phyloP scores from a whole-genome alignment of 179 eudicot species.

The Beta macrorhiza region DNA sequence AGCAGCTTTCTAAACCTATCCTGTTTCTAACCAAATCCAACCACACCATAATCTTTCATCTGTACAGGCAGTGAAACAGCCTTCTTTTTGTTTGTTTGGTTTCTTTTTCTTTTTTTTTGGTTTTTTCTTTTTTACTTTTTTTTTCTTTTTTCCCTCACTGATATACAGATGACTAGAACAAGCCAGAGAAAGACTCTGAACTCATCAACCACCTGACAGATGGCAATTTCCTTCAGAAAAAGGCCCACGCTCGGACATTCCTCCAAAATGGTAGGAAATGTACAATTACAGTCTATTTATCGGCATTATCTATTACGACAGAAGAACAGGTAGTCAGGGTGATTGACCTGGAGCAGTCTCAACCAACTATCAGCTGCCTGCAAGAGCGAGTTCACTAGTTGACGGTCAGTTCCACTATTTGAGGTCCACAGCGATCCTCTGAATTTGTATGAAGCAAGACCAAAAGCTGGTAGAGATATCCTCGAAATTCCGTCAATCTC shows the following conservation, averaged over 20 bases:
- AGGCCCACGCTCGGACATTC: conserved; percentile 20
- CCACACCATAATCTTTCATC: conserved; percentile 19
- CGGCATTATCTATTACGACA: conserved; percentile 46
- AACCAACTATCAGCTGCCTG: conserved; percentile 71
- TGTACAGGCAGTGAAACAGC: conserved; percentile 24
- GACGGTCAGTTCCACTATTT: conserved; percentile 43
- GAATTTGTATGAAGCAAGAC: conserved; percentile 81
- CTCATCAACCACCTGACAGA: conserved; percentile 21
- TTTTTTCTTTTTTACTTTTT: background rate
- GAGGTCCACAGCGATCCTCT: conserved; percentile 74
- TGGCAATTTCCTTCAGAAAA: conserved; percentile 6
- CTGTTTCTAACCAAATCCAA: conserved; percentile 26
- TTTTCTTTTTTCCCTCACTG: background rate
- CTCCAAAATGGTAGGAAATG: conserved; percentile 24
- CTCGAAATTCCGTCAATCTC: conserved; percentile 63
- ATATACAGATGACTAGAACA: conserved; percentile 19
- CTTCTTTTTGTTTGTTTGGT: background rate
- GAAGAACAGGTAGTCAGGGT: conserved; percentile 88
- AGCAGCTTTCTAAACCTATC: conserved; percentile 25
- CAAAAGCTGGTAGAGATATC: conserved; percentile 70
- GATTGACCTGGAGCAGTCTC: conserved; percentile 60
- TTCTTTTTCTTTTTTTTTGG: background rate
- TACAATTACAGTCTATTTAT: conserved; percentile 28
- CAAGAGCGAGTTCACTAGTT: conserved; percentile 45
- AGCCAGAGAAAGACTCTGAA: conserved; percentile 17